Conservation (phyloP, 2,329 filamentous ascomycete species). For the Aspergillus thermomutatus region DNA sequence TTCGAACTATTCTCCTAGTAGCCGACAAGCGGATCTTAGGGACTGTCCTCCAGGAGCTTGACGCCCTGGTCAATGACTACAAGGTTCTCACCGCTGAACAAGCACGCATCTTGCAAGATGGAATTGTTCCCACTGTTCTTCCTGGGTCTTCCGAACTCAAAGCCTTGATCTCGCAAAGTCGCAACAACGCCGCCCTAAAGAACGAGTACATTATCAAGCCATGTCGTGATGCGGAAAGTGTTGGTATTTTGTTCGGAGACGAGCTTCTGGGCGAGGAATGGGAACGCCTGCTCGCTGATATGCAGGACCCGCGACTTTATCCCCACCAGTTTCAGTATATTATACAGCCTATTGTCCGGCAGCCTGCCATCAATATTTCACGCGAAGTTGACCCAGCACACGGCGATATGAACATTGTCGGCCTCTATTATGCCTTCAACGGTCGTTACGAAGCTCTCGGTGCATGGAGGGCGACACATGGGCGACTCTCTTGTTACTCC, state of each 20-base stretch:
- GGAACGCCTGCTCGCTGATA: too few species aligned
- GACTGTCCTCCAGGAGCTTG: constrained; percentile 25
- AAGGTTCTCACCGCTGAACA: constrained; percentile 16
- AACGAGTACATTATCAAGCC: constrained; percentile 26
- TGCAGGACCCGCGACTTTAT: too few species aligned
- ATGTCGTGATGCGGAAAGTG: constrained; percentile 2
- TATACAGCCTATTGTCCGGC: too few species aligned
- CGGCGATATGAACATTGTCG: too few species aligned
- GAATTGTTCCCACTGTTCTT: constrained; percentile 21
- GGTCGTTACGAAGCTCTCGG: too few species aligned
- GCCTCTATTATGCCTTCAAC: too few species aligned
- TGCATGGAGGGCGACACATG: too few species aligned
- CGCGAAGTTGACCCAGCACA: too few species aligned
- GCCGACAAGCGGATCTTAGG: constrained; percentile 33
- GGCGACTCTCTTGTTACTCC: too few species aligned
- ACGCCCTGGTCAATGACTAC: constrained; percentile 14
- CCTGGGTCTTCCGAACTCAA: constrained; percentile 22
- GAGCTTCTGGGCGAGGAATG: constrained; percentile 1
- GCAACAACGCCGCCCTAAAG: constrained; percentile 8
- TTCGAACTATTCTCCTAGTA: constrained; percentile 26
- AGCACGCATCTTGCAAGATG: constrained; percentile 14
- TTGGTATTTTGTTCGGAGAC: constrained; percentile 20
- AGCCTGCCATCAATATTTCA: too few species aligned
- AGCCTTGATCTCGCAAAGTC: constrained; percentile 8
- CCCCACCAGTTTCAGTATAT: too few species aligned